These are phyloP conservation scores for Hawksworthiomyces lignivorus DNA, from an alignment of 2,329 filamentous ascomycete genomes.

Conservation along the genomic window DNA sequence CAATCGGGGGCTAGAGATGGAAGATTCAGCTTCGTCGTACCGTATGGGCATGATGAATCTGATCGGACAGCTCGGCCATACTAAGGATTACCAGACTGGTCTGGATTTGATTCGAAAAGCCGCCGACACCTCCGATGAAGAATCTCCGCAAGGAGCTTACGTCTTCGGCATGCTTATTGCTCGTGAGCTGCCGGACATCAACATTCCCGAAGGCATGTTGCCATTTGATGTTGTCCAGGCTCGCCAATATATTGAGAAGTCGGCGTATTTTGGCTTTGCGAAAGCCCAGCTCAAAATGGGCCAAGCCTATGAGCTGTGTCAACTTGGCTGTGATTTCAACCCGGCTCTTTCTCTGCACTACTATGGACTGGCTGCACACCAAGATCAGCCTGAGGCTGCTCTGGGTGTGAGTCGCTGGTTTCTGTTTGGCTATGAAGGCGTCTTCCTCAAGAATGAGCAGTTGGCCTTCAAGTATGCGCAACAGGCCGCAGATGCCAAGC, in stretches of 20 bases:
- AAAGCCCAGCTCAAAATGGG: conserved; percentile 98
- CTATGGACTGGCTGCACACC: conserved; percentile 83
- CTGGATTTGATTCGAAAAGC: conserved; percentile 77
- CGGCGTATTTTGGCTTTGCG: conserved; percentile 88
- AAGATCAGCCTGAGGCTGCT: conserved; percentile 88
- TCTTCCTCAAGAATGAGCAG: conserved; percentile 94
- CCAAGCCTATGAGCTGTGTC: conserved; percentile 87
- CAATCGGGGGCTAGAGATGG: conserved; percentile 66
- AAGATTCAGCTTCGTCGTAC: conserved; percentile 80
- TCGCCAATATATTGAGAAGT: conserved; percentile 88
- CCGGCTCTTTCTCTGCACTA: conserved; percentile 90
- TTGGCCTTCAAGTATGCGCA: conserved; percentile 87
- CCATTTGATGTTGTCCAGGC: conserved; percentile 65
- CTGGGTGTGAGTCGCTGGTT: conserved; percentile 99
- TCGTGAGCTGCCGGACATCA: conserved; percentile 84
- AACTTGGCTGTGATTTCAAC: conserved; percentile 90
- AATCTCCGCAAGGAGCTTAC: conserved; percentile 92
- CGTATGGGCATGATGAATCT: conserved; percentile 96
- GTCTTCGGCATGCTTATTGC: conserved; percentile 92
- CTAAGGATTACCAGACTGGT: conserved; percentile 69
- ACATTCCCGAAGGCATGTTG: conserved; percentile 62
- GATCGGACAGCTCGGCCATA: conserved; percentile 85
- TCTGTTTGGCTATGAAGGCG: conserved; percentile 83
- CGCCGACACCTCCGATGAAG: conserved; percentile 85
- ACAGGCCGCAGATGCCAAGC: conserved; percentile 70